These are phyloP conservation scores for Simmondsia chinensis DNA, from an alignment of 148 eudicot genomes.

Conservation along the genomic window DNA sequence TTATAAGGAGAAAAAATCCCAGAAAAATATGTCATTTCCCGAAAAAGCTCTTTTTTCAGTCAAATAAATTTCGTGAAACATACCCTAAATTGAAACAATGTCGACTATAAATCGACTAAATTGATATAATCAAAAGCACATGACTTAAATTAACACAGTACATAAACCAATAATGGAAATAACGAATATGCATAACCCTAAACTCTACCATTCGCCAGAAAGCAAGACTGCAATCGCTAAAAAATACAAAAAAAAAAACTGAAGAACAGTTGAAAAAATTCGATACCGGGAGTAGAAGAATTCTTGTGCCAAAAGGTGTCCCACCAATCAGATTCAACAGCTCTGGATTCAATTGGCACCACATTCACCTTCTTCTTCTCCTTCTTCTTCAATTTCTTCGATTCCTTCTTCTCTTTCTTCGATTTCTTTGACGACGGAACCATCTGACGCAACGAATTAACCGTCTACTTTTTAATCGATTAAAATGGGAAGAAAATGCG, in stretches of 20 bases:
- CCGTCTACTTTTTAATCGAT: too few species aligned
- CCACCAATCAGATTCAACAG: conserved; percentile 92
- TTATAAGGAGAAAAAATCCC: too few species aligned
- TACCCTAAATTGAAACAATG: too few species aligned
- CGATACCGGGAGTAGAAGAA: conserved; percentile 49
- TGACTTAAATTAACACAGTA: too few species aligned
- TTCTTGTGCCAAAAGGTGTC: conserved; percentile 67
- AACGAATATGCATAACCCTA: background rate
- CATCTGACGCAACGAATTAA: conserved; percentile 10
- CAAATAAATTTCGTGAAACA: too few species aligned
- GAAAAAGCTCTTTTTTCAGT: too few species aligned
- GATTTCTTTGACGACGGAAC: conserved; percentile 38
- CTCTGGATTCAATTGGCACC: conserved; percentile 50
- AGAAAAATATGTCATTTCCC: too few species aligned
- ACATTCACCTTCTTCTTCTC: conserved; percentile 22
- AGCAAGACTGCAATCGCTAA: background rate
- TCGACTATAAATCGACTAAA: too few species aligned
- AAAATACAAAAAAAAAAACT: background rate
- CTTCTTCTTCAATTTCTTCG: conserved; percentile 32
- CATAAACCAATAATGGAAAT: background rate
- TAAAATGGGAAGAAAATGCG: background rate
- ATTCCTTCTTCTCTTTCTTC: conserved; percentile 44
- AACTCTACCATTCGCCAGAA: background rate
- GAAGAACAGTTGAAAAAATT: background rate
- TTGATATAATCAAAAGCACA: too few species aligned